A percentile compares a stretch with the other conserved stretches of the same genome.
phyloP scores from a whole-genome alignment of 176 grass and related monocot genomes.

The Dactylis glomerata region DNA sequence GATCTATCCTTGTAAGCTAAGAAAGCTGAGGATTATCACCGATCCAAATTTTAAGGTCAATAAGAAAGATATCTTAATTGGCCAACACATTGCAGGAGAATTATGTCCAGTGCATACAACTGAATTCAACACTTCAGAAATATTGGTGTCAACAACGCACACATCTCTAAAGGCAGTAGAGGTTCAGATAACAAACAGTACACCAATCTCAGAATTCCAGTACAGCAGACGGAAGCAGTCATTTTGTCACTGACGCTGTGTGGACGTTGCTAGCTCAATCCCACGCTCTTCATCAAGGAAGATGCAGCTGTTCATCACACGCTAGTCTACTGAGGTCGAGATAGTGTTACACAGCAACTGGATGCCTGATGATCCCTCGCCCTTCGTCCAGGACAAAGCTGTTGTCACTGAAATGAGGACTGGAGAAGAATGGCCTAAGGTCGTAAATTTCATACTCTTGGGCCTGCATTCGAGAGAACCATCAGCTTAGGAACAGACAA shows the following conservation, averaged over 20 bases:
- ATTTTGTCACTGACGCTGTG: not conserved
- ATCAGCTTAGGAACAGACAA: not conserved
- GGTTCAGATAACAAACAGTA: not conserved
- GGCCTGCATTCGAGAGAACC: slow-evolving; percentile 46
- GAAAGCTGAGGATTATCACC: no score
- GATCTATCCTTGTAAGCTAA: no score
- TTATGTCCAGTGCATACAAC: not conserved
- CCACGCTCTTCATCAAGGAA: not conserved
- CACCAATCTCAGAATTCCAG: not conserved
- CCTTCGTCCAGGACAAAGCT: slow-evolving; percentile 80
- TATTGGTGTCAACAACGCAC: not conserved
- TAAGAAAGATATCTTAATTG: not conserved
- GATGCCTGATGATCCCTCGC: slow-evolving; percentile 72
- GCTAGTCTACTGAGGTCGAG: not conserved
- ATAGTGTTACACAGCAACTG: slow-evolving; percentile 27
- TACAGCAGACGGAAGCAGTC: not conserved
- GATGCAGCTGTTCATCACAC: not conserved
- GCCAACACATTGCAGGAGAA: not conserved
- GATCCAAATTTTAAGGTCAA: no score
- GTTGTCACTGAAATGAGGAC: slow-evolving; percentile 70
- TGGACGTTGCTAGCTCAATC: not conserved
- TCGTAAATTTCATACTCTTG: slow-evolving; percentile 95
- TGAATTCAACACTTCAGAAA: not conserved
- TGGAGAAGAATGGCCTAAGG: slow-evolving; percentile 85
- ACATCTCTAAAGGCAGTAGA: not conserved